Percentiles rank a stretch among this genome's conserved stretches.
phyloP scores from a whole-genome alignment of 805 yeast species.

The Nakazawaea ernobii region DNA sequence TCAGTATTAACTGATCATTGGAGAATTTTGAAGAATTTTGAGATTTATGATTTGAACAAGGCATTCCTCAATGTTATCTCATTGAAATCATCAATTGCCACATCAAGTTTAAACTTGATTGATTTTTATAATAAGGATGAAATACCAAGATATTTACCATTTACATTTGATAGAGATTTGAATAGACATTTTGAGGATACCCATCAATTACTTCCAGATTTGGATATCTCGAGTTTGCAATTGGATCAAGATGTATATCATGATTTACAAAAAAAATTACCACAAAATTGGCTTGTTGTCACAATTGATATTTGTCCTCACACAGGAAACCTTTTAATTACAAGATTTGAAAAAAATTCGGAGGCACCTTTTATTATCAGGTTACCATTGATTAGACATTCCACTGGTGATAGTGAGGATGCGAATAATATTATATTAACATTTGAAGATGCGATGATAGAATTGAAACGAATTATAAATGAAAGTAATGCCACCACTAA shows the following conservation, averaged over 20 bases:
- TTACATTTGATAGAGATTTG: slow-evolving; percentile 12
- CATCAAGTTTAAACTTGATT: neutral
- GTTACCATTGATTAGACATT: slow-evolving; percentile 53
- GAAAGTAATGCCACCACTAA: slow-evolving; percentile 61
- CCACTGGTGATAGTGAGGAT: slow-evolving; percentile 27
- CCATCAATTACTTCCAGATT: slow-evolving; percentile 20
- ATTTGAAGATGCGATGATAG: slow-evolving; percentile 39
- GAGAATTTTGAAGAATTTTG: neutral
- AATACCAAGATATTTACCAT: slow-evolving; percentile 13
- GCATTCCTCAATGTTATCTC: slow-evolving; percentile 7
- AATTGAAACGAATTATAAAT: slow-evolving; percentile 45
- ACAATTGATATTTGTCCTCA: slow-evolving; percentile 54
- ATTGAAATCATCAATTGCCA: slow-evolving; percentile 8
- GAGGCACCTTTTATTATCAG: slow-evolving; percentile 42
- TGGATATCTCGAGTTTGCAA: slow-evolving; percentile 4
- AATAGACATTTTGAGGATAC: slow-evolving; percentile 18
- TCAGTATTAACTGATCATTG: neutral
- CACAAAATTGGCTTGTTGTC: slow-evolving; percentile 51
- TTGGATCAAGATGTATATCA: neutral
- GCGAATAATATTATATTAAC: slow-evolving; percentile 35
- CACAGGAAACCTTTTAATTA: slow-evolving; percentile 53
- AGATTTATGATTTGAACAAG: slow-evolving; percentile 6
- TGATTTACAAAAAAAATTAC: slow-evolving; percentile 21
- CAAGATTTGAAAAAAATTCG: slow-evolving; percentile 32
- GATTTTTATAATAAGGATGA: slow-evolving; percentile 10